Evolutionary conservation across 306 rosid genomes (phyloP).

Genomic region (Rubus idaeus): DNA sequence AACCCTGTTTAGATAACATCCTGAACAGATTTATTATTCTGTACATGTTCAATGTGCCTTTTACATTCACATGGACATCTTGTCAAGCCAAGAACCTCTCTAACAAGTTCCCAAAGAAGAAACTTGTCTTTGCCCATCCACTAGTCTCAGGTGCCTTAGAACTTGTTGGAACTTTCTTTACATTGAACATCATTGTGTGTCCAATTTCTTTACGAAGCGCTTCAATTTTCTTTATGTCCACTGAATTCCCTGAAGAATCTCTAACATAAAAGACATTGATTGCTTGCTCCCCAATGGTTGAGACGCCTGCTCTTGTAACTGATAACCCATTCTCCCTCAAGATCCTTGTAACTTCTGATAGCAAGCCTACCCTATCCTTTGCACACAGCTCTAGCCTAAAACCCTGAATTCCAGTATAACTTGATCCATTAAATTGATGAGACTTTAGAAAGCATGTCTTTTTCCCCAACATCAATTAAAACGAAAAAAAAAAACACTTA

Average conservation of each 20-base stretch:
- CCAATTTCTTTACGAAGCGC: conserved; percentile 72
- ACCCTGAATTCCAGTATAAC: conserved; percentile 43
- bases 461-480: not conserved
- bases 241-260: conserved; percentile 72
- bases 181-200: conserved; percentile 61
- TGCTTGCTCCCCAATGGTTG: conserved; percentile 77
- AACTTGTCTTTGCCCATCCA: conserved; percentile 77
- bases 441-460: not conserved
- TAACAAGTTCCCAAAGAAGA: conserved; percentile 82
- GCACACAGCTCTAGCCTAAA: conserved; percentile 78
- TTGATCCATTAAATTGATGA: not conserved
- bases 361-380: conserved; percentile 70
- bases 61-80: conserved; percentile 9
- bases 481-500: not conserved
- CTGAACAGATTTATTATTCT: conserved; percentile 44
- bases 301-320: conserved; percentile 71
- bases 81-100: conserved; percentile 63
- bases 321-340: conserved; percentile 78
- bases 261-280: conserved; percentile 76
- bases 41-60: conserved; percentile 31
- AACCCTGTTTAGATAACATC: conserved; percentile 29
- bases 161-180: conserved; percentile 60
- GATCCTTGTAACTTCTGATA: conserved; percentile 79
- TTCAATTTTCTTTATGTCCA: conserved; percentile 56
- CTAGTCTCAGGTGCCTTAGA: conserved; percentile 54